A percentile compares a stretch with the other conserved stretches of the same genome.
These are phyloP conservation scores for Mallotus repandus DNA, from an alignment of 441 rosid genomes.

Conservation along the genomic window DNA sequence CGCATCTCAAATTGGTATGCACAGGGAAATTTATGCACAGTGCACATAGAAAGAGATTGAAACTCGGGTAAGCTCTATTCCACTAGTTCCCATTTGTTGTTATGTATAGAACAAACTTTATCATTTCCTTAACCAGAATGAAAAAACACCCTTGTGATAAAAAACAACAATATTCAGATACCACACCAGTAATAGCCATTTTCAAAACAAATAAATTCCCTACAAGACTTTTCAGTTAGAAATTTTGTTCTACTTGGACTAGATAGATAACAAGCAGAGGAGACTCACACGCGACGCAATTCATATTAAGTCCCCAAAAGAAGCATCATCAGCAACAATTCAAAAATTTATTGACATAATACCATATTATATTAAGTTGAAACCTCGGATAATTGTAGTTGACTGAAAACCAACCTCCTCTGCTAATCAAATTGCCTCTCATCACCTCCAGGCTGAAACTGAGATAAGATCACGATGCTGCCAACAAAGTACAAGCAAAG, in stretches of 20 bases:
- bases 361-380: constrained; percentile 28
- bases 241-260: constrained; percentile 25
- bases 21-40: not conserved
- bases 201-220: constrained; percentile 20
- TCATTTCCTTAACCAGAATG: constrained; percentile 22
- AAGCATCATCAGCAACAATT: constrained; percentile 26
- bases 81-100: constrained; percentile 18
- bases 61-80: constrained; percentile 7
- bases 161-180: constrained; percentile 24
- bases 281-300: constrained; percentile 31
- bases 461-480: constrained; percentile 58
- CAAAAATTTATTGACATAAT: constrained; percentile 31
- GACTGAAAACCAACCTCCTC: constrained; percentile 29
- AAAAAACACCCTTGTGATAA: constrained; percentile 18
- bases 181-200: constrained; percentile 24
- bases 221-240: constrained; percentile 28
- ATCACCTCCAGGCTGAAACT: constrained; percentile 69
- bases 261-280: constrained; percentile 32
- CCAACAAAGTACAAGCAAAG: constrained; percentile 66
- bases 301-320: constrained; percentile 30
- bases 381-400: constrained; percentile 29
- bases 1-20: not conserved
- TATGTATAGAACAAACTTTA: constrained; percentile 25
- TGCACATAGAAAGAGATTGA: constrained; percentile 1
- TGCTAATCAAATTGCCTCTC: constrained; percentile 29